phyloP scores from a whole-genome alignment of 108 stramenopile species.

The Fragilaria radians region DNA sequence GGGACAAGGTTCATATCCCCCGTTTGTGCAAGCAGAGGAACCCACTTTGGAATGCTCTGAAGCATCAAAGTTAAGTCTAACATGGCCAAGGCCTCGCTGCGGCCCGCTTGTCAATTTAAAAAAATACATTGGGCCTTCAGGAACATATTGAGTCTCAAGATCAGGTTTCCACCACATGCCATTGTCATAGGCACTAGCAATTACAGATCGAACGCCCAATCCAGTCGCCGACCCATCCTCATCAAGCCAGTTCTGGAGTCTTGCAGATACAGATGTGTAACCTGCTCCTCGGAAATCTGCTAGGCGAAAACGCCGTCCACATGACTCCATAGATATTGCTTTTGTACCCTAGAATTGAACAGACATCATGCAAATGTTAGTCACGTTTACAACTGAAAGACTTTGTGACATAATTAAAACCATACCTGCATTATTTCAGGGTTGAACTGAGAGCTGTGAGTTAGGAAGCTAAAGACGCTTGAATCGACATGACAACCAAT shows the following conservation, averaged over 20 bases:
- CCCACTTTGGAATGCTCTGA: conserved; percentile 17
- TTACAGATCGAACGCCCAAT: conserved; percentile 11
- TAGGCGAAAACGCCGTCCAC: conserved; percentile 24
- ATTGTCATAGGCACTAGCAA: conserved; percentile 18
- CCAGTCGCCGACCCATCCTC: conserved; percentile 23
- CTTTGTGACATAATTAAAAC: not conserved
- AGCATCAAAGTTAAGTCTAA: conserved; percentile 19
- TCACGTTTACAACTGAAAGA: not conserved
- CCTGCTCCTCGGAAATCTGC: conserved; percentile 2
- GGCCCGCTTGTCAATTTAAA: conserved; percentile 5
- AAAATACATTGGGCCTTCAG: conserved; percentile 22
- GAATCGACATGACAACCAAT: conserved; percentile 20
- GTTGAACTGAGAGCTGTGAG: conserved; percentile 21
- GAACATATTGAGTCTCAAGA: conserved; percentile 18
- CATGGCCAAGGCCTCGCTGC: conserved; percentile 18
- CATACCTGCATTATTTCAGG: conserved; percentile 17
- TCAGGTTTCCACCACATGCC: conserved; percentile 32
- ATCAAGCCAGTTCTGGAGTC: conserved; percentile 30
- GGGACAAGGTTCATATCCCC: conserved; percentile 5
- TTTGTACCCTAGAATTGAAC: conserved; percentile 10
- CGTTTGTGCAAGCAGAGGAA: conserved; percentile 10
- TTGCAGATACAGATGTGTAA: conserved; percentile 10
- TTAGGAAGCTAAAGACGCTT: conserved; percentile 26
- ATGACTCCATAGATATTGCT: conserved; percentile 22
- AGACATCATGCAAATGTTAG: not conserved